These are phyloP conservation scores for Priceomyces haplophilus DNA, from an alignment of 805 yeast genomes.

Conservation along the genomic window DNA sequence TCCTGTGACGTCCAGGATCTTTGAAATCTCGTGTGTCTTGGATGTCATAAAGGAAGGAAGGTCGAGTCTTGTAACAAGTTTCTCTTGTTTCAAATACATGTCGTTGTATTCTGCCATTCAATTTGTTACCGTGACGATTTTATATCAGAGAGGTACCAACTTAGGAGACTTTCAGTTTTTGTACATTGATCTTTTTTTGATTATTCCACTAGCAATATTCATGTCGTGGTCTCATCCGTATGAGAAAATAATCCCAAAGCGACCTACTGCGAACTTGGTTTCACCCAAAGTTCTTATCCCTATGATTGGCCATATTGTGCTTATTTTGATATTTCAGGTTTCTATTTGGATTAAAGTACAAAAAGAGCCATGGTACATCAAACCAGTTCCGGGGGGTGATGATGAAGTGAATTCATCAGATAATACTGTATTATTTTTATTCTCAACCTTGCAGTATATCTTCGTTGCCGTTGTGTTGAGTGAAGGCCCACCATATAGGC, in stretches of 20 bases:
- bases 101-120: constrained; percentile 95
- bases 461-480: constrained; percentile 79
- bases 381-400: constrained; percentile 78
- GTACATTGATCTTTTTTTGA: constrained; percentile 86
- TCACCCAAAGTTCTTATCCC: constrained; percentile 86
- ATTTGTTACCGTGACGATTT: constrained; percentile 78
- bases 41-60: constrained; percentile 93
- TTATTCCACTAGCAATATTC: constrained; percentile 91
- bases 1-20: constrained; percentile 87
- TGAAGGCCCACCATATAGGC: constrained; percentile 91
- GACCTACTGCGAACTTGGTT: constrained; percentile 93
- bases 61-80: constrained; percentile 90
- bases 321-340: constrained; percentile 64
- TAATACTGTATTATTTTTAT: constrained; percentile 79
- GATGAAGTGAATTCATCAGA: constrained; percentile 83
- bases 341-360: constrained; percentile 61
- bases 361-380: constrained; percentile 67
- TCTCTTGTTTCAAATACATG: constrained; percentile 97
- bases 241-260: constrained; percentile 53
- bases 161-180: constrained; percentile 95
- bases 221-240: constrained; percentile 97
- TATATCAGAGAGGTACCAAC: constrained; percentile 86
- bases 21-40: constrained; percentile 89
- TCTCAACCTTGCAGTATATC: constrained; percentile 86
- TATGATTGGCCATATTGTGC: constrained; percentile 68